phyloP scores from a whole-genome alignment of 2,329 filamentous ascomycete species.

The Fusarium sp. region DNA sequence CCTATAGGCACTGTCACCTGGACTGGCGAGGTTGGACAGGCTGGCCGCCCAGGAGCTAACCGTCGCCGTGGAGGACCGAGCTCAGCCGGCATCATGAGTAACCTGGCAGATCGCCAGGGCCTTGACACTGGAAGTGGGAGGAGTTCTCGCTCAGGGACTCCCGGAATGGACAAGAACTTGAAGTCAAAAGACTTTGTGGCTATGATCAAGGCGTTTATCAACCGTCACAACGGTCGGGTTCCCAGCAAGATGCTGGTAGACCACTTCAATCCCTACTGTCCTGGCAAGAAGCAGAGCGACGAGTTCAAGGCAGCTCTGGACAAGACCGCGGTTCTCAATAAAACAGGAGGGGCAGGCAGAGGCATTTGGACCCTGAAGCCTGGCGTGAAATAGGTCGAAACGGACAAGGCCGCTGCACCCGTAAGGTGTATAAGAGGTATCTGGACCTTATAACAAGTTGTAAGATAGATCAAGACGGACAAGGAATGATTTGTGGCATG shows the following conservation, averaged over 20 bases:
- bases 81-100: constrained; percentile 69
- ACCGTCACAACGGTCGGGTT: constrained; percentile 81
- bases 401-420: background rate
- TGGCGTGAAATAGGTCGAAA: constrained; percentile 44
- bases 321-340: constrained; percentile 80
- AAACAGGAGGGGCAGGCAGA: constrained; percentile 67
- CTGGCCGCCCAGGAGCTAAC: constrained; percentile 76
- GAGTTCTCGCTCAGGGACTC: constrained; percentile 64
- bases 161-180: constrained; percentile 58
- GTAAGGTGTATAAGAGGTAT: constrained; percentile 66
- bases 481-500: constrained; percentile 23
- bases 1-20: constrained; percentile 92
- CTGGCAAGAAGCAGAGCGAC: constrained; percentile 73
- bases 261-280: constrained; percentile 87
- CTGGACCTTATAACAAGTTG: constrained; percentile 63
- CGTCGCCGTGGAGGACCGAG: constrained; percentile 68
- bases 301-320: constrained; percentile 89
- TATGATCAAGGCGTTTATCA: constrained; percentile 85
- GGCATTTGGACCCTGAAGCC: constrained; percentile 68
- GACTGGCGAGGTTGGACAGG: constrained; percentile 88
- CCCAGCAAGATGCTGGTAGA: constrained; percentile 90
- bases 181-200: constrained; percentile 75
- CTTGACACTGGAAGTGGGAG: constrained; percentile 60
- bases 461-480: constrained; percentile 11
- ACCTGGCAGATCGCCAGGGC: constrained; percentile 71